Base-by-base conservation (phyloP, 306 rosid species). In the Cercis canadensis region DNA sequence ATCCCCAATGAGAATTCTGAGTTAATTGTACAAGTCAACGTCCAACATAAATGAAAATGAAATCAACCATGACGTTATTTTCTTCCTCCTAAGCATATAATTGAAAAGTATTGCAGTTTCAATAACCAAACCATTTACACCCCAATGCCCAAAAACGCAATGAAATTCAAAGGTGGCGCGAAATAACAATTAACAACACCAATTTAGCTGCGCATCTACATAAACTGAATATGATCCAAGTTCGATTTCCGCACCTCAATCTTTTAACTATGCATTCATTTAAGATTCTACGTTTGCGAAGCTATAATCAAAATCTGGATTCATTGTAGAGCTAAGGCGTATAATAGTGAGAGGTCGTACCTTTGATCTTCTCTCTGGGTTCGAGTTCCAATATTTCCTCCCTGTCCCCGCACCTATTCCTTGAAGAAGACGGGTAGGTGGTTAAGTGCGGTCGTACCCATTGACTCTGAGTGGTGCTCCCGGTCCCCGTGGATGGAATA, bases 81-180 rank as follows among this genome's bases (percentile, higher is more conserved):
- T 75, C 56, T 58, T 66, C 43, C 40, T 49, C 74, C 9, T 37
- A 75, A 29, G 52, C 52, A 69, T 49, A 46, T 18, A 33, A n/a
- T n/a, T n/a, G n/a, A n/a, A 6, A 49, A 65, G 31, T 33, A 65
- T 9, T 47, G 33, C 6, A 11, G 32, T 16, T 47, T 32, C 17
- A 15, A 24, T 7, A 41, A 45, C 8, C 69, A 63, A n/a, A 29
- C 15, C n/a, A n/a, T n/a, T n/a, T n/a, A n/a, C n/a, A n/a, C n/a
- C n/a, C n/a, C 31, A 29, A 64, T 46, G 10, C 57, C 29, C 5
- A 10, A 8, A 13, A 21, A 12, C 18, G 39, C 64, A 62, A 52
- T 4, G 37, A 69, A 69, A 76, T 32, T 68, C 2, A 24, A 52
- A 61, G 57, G 62, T 5, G 17, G 5, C 44, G 6, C 19, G 43